Evolutionary conservation across 2,329 filamentous ascomycete genomes (phyloP), one percentile per base, ranked within the genome.

Genomic region (Didymella glomerata): DNA sequence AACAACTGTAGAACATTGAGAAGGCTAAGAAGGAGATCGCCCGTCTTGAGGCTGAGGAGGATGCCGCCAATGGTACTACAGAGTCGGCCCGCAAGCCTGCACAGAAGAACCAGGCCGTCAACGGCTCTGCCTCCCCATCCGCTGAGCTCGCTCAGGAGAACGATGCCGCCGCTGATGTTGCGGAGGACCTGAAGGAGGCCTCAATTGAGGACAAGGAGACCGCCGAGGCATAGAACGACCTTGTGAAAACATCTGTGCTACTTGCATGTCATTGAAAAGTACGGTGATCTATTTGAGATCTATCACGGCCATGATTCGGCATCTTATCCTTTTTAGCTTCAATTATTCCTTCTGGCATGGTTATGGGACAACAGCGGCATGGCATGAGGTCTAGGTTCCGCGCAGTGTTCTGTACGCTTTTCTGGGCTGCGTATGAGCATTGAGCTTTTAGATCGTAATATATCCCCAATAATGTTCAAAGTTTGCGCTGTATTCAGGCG

Each of bases 11-110:
- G 95, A 99, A 99, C 84, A 90, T 98, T 62, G 91, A 92, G 65
- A 97, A 97, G 81, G 95, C 95, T 62, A 90, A 97, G 84, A 94
- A 94, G 80, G 93, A 97, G 79, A 96, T 99, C 64, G 92, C 93
- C 76, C 88, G 89, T 68, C 86, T 98, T 42, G 86, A 89, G 68
- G 81, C 84, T 55, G 94, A 97, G 76, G 88, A 88, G 79, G 71
- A 80, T n/a, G 81, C 84, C 60, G 71, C 76, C 59, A 78, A 82
- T 63, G 80, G 81, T 56, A 83, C 87, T 52, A 86, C 85, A 49
- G 83, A 84, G 47, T 77, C 76, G n/a, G 79, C 79, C 27, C 84
- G 84, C 77, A 86, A 86, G 76, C 80, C 81, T 20, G 80, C 83
- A 1, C 70, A 79, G 57, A 80, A 80, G 66, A 82, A 84, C 65